phyloP scores from a whole-genome alignment of 768 basidiomycete species.

The Auricularia sp. region DNA sequence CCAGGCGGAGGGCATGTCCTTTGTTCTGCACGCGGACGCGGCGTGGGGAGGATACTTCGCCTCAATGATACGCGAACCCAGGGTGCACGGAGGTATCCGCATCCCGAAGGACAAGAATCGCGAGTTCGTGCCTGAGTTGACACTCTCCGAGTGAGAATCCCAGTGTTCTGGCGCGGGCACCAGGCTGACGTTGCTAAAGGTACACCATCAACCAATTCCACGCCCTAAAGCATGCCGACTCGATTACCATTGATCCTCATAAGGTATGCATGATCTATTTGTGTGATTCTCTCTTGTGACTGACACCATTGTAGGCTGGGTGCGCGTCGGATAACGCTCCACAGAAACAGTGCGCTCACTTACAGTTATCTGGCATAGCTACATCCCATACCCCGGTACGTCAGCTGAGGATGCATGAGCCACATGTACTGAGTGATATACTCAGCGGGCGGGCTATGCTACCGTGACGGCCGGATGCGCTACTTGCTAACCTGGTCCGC shows the following conservation, averaged over 20 bases:
- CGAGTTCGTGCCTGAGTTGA: conserved; percentile 20
- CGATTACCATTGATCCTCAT: conserved; percentile 35
- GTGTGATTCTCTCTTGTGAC: too few species aligned
- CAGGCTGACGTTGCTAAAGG: too few species aligned
- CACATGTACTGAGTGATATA: conserved; percentile 13
- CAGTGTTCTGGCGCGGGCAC: conserved; percentile 1
- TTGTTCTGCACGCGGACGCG: conserved; percentile 35
- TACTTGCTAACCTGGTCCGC: conserved; percentile 30
- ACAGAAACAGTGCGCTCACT: too few species aligned
- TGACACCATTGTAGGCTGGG: too few species aligned
- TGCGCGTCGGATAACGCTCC: too few species aligned
- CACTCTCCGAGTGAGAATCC: conserved; percentile 20
- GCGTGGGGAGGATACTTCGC: conserved; percentile 22
- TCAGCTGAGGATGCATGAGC: too few species aligned
- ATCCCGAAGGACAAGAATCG: not conserved
- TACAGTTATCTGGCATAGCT: too few species aligned
- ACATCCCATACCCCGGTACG: too few species aligned
- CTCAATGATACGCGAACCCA: not conserved
- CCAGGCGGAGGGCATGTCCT: conserved; percentile 25
- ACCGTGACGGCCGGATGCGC: conserved; percentile 29
- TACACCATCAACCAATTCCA: conserved; percentile 15
- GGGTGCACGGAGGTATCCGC: not conserved
- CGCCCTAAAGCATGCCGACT: conserved; percentile 23
- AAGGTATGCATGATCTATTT: conserved; percentile 14
- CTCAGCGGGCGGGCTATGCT: conserved; percentile 34